Base-by-base conservation (phyloP, 257 asterid genomes). In the Verbascum thapsus region DNA sequence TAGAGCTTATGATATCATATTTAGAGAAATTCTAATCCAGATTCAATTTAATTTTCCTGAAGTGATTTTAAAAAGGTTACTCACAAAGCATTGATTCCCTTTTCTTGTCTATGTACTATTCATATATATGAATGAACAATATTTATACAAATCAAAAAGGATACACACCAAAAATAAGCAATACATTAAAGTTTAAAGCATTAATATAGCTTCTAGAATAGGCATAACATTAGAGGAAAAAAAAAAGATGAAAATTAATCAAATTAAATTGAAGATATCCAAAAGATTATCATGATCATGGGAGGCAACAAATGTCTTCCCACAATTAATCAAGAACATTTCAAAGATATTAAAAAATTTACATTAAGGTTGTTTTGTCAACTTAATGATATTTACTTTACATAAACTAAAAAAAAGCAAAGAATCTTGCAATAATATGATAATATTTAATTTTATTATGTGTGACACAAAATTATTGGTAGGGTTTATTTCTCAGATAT, bases 261-360 rank as follows among this genome's bases (percentile, higher is more conserved):
- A 12, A 43, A 76, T 45, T 43, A 69, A 75, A 45, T 53, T 40
- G 58, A 41, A 48, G 53, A 59, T 65, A 12, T 58, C 6, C 13
- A 13, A 40, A 63, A 53, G 50, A 61, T 66, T 8, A 53, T 43
- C 23, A 53, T 32, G 34, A 45, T 49, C 72, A 50, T 77, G 63
- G 19, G 74, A 54, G 70, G 58, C 69, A 62, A 57, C 76, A 69
- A 66, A 75, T 45, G 69, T 13, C 67, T 57, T 63, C 76, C 74
- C 78, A 69, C 69, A 65, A 77, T 77, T 41, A 65, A 61, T 63
- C 79, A 48, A 64, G 39, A 26, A 78, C 34, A 69, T 12, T 61
- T 78, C 74, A 68, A 53, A 74, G 61, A 51, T 60, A 66, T 69
- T 37, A 32, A 47, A 13, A 11, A 15, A 7, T 53, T 41, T 8